phyloP scores from a whole-genome alignment of 1,139 yeast species.

The Fermentozyma sake region DNA sequence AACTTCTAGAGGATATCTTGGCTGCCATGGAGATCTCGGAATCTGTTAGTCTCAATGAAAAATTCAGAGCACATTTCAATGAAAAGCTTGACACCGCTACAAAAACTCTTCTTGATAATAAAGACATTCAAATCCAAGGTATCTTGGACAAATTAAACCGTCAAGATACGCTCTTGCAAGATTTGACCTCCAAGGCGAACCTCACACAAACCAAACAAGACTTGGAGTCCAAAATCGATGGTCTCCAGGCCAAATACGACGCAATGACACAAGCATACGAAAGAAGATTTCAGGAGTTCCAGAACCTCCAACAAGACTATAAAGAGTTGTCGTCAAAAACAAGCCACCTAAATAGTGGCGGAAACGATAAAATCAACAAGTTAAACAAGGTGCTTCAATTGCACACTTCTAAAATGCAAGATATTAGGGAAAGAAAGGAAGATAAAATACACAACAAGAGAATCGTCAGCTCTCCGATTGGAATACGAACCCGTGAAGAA shows the following conservation, averaged over 20 bases:
- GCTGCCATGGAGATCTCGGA: constrained; percentile 2
- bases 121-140: too few relatives aligned
- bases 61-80: constrained; percentile 4
- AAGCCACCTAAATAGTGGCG: constrained; percentile 6
- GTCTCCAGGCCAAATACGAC: constrained; percentile 17
- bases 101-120: background rate
- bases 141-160: background rate
- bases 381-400: constrained; percentile 27
- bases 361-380: constrained; percentile 6
- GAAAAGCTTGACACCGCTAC: constrained; percentile 1
- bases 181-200: background rate
- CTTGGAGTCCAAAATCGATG: constrained; percentile 6
- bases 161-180: background rate
- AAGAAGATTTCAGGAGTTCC: constrained; percentile 22
- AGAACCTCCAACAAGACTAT: constrained; percentile 21
- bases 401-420: constrained; percentile 23
- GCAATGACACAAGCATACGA: constrained; percentile 21
- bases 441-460: constrained; percentile 22
- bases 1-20: constrained; percentile 17
- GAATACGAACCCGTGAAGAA: too few relatives aligned
- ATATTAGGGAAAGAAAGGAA: constrained; percentile 14
- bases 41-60: constrained; percentile 5
- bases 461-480: constrained; percentile 33
- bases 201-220: constrained; percentile 4
- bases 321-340: constrained; percentile 15